Conservation (phyloP, 2,329 filamentous ascomycete species). For the Davidsoniella virescens region DNA sequence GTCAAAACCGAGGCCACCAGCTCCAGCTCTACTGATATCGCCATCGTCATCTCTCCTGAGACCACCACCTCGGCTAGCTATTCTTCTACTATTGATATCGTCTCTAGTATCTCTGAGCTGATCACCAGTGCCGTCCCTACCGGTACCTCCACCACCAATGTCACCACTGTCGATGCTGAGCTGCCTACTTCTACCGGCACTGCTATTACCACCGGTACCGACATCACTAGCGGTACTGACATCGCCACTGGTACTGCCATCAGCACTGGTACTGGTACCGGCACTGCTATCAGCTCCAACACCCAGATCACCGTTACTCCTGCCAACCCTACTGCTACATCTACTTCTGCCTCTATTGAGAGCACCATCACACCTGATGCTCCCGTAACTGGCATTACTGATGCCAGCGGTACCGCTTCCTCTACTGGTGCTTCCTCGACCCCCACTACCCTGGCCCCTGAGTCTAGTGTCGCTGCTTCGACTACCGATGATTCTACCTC, state of each 20-base stretch:
- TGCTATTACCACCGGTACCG: background rate
- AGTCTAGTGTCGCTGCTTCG: slow-evolving; percentile 12
- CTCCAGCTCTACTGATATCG: background rate
- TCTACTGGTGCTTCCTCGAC: slow-evolving; percentile 8
- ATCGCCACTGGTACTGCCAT: slow-evolving; percentile 7
- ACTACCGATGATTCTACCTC: slow-evolving; percentile 13
- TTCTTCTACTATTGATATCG: slow-evolving; percentile 13
- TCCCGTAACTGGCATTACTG: slow-evolving; percentile 7
- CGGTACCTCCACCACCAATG: background rate
- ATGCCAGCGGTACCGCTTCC: slow-evolving; percentile 6
- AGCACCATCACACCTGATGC: slow-evolving; percentile 14
- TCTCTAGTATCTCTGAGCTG: background rate
- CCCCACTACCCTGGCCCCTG: slow-evolving; percentile 8
- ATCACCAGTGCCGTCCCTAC: slow-evolving; percentile 1
- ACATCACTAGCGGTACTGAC: background rate
- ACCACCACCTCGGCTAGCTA: slow-evolving; percentile 15
- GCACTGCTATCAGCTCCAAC: background rate
- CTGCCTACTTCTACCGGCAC: background rate
- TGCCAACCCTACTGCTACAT: slow-evolving; percentile 6
- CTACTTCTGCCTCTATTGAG: background rate
- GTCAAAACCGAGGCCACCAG: background rate
- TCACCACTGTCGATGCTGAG: slow-evolving; percentile 8
- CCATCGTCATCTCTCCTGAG: slow-evolving; percentile 7
- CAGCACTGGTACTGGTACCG: slow-evolving; percentile 5
- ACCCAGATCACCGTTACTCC: slow-evolving; percentile 9